A percentile compares a stretch with the other conserved stretches of the same genome.
Evolutionary conservation across 305 asterid genomes (phyloP).

Genomic region (Solanum hybrid): DNA sequence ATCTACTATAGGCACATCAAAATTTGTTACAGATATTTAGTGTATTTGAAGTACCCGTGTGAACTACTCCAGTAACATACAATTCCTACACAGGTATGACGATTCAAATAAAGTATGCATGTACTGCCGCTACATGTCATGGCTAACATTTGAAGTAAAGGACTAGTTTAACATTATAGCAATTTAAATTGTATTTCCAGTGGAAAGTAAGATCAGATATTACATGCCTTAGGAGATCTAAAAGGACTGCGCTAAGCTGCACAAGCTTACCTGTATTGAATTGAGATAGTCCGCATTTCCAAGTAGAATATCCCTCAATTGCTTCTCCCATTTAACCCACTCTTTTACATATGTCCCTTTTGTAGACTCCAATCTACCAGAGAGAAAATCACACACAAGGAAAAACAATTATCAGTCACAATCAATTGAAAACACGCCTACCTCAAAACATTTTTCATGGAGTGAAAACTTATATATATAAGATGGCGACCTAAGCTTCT

Average conservation of each 20-base stretch:
- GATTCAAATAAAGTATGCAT: background rate
- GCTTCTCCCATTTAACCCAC: slow-evolving; percentile 90
- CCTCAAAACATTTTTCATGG: background rate
- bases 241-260: background rate
- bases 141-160: background rate
- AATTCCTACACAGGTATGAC: background rate
- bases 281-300: slow-evolving; percentile 62
- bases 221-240: background rate
- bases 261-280: slow-evolving; percentile 67
- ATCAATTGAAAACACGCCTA: background rate
- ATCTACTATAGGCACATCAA: background rate
- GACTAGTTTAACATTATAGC: background rate
- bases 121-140: background rate
- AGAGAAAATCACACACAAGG: background rate
- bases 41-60: background rate
- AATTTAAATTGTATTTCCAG: background rate
- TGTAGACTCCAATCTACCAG: slow-evolving; percentile 63
- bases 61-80: background rate
- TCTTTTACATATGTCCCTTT: slow-evolving; percentile 70
- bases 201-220: background rate
- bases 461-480: background rate
- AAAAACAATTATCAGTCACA: background rate
- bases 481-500: background rate
- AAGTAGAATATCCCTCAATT: slow-evolving; percentile 49
- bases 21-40: background rate